These are phyloP conservation scores for Colletotrichum orchidophilum DNA, from an alignment of 2,329 filamentous ascomycete species.

Conservation along the genomic window DNA sequence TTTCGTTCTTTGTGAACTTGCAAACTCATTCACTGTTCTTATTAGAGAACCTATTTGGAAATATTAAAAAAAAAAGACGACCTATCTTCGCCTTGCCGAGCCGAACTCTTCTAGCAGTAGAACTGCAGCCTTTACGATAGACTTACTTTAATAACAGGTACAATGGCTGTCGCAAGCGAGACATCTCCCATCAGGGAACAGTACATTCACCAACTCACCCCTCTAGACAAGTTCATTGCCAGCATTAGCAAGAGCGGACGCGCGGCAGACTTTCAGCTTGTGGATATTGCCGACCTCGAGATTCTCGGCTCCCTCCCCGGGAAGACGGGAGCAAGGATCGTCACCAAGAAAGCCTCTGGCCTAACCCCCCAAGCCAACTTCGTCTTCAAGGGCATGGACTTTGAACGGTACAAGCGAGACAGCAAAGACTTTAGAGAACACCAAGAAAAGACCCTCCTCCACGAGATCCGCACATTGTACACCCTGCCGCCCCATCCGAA, in stretches of 20 bases:
- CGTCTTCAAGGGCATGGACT: constrained; percentile 36
- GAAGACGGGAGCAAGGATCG: constrained; percentile 31
- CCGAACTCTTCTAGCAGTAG: background rate
- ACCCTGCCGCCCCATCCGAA: constrained; percentile 34
- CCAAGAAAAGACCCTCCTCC: constrained; percentile 31
- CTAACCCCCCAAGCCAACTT: background rate
- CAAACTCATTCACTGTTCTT: background rate
- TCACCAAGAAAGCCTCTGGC: background rate
- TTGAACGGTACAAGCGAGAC: constrained; percentile 16
- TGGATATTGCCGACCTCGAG: constrained; percentile 26
- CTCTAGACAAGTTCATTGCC: background rate
- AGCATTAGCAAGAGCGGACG: background rate
- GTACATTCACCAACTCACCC: constrained; percentile 30
- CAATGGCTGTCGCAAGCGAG: background rate
- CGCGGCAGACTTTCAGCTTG: constrained; percentile 4
- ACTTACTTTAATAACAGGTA: background rate
- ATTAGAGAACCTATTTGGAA: background rate
- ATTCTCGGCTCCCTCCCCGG: constrained; percentile 19
- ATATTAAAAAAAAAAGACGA: background rate
- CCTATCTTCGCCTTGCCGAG: background rate
- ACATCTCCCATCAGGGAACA: background rate
- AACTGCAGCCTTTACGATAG: background rate
- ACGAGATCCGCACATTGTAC: constrained; percentile 32
- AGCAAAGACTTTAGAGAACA: constrained; percentile 13
- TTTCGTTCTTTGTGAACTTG: background rate